Evolutionary conservation across 2,329 filamentous ascomycete genomes (phyloP).

Genomic region (Hypoxylon sp.): DNA sequence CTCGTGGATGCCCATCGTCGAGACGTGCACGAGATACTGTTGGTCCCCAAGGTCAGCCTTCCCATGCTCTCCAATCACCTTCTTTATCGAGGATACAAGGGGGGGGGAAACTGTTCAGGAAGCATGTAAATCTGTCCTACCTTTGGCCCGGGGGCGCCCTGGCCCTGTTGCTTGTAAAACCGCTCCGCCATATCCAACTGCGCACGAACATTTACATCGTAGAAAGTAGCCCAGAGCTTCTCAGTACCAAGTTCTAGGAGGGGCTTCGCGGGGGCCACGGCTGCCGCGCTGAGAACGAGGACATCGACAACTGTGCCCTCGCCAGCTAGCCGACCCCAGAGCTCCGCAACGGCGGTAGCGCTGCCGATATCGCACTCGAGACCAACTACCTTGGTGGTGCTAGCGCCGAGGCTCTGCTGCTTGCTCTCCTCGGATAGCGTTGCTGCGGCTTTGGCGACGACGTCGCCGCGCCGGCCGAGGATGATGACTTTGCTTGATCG

Average conservation of each 20-base stretch:
- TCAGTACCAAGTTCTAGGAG: constrained; percentile 47
- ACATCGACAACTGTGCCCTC: constrained; percentile 54
- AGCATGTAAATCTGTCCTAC: constrained; percentile 14
- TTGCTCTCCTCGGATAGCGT: constrained; percentile 41
- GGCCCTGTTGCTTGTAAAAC: constrained; percentile 55
- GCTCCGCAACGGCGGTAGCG: constrained; percentile 41
- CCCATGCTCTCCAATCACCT: neutral
- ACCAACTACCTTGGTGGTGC: constrained; percentile 37
- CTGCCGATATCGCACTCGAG: constrained; percentile 49
- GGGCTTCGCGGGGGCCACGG: constrained; percentile 28
- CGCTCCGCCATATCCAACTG: constrained; percentile 53
- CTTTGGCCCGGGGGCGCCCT: constrained; percentile 29
- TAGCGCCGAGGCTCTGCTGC: neutral
- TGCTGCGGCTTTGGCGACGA: constrained; percentile 52
- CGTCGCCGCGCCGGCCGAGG: constrained; percentile 55
- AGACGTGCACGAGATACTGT: constrained; percentile 55
- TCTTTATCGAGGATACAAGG: neutral
- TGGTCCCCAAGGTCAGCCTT: neutral
- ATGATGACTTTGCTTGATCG: constrained; percentile 58
- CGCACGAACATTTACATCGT: constrained; percentile 52
- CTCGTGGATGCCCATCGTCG: constrained; percentile 52
- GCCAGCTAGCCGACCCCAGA: constrained; percentile 52
- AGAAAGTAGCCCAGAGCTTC: constrained; percentile 47
- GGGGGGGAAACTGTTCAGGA: too few relatives aligned
- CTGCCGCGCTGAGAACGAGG: constrained; percentile 55